phyloP scores from a whole-genome alignment of 495 filamentous ascomycete species.

The Glonium stellatum region DNA sequence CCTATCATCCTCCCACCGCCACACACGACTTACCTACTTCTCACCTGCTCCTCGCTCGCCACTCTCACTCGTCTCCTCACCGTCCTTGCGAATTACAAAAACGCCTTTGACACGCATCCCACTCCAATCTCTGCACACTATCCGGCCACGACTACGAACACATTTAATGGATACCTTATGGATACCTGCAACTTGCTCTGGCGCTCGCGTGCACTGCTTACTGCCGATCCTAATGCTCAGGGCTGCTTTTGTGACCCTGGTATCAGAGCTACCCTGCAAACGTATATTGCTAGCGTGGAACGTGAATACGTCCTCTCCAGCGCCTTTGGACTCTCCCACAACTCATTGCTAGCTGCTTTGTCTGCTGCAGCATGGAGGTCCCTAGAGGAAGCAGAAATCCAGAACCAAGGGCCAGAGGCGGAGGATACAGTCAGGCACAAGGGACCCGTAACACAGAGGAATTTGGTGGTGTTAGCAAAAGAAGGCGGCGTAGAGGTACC shows the following conservation, averaged over 20 bases:
- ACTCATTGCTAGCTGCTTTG: slow-evolving; percentile 56
- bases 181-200: slow-evolving; percentile 83
- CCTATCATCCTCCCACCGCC: slow-evolving; percentile 62
- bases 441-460: slow-evolving; percentile 69
- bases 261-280: slow-evolving; percentile 43
- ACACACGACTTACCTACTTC: slow-evolving; percentile 60
- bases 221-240: slow-evolving; percentile 59
- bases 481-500: slow-evolving; percentile 62
- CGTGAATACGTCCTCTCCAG: slow-evolving; percentile 42
- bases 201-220: slow-evolving; percentile 67
- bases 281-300: slow-evolving; percentile 42
- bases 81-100: slow-evolving; percentile 62
- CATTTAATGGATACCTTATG: slow-evolving; percentile 84
- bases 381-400: slow-evolving; percentile 49
- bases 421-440: slow-evolving; percentile 41
- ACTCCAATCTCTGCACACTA: slow-evolving; percentile 32
- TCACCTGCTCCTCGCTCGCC: slow-evolving; percentile 55
- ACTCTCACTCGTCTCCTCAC: slow-evolving; percentile 65
- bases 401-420: slow-evolving; percentile 30
- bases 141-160: slow-evolving; percentile 52
- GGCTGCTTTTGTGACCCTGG: slow-evolving; percentile 60
- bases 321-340: slow-evolving; percentile 65
- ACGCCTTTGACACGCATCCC: slow-evolving; percentile 63
- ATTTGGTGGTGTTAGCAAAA: slow-evolving; percentile 53
- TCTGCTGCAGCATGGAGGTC: slow-evolving; percentile 63